A percentile compares a stretch with the other conserved stretches of the same genome.
phyloP scores from a whole-genome alignment of 2,329 filamentous ascomycete genomes.

The Fusarium xylarioides region DNA sequence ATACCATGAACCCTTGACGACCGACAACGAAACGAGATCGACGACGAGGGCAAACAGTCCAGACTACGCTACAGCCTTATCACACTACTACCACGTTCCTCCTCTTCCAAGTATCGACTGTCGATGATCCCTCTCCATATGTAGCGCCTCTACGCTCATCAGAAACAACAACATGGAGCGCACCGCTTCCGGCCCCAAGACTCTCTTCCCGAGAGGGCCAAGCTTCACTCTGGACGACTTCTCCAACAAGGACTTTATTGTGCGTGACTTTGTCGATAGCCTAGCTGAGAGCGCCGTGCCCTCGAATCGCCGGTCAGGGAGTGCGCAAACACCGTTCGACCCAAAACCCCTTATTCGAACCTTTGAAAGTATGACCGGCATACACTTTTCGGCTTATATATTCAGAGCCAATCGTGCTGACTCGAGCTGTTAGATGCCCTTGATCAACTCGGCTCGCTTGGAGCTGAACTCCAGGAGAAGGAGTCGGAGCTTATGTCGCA shows the following conservation, averaged over 20 bases:
- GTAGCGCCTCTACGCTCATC: conserved; percentile 41
- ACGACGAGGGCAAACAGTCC: conserved; percentile 20
- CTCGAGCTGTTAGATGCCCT: conserved; percentile 61
- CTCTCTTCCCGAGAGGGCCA: conserved; percentile 80
- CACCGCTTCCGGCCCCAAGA: conserved; percentile 62
- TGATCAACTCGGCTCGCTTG: conserved; percentile 73
- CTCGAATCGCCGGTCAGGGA: conserved; percentile 80
- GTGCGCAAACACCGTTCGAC: conserved; percentile 76
- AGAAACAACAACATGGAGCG: conserved; percentile 52
- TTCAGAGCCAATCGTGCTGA: conserved; percentile 18
- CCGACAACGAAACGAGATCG: conserved; percentile 19
- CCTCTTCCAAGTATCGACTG: conserved; percentile 4
- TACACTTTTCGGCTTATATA: background rate
- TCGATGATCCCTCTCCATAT: conserved; percentile 41
- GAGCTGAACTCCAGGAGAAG: conserved; percentile 85
- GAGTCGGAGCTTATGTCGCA: conserved; percentile 92
- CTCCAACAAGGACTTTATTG: conserved; percentile 92
- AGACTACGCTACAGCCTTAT: background rate
- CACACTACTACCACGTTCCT: background rate
- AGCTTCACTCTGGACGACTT: conserved; percentile 90
- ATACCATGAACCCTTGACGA: conserved; percentile 29
- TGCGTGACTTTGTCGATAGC: conserved; percentile 95
- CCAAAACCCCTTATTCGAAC: conserved; percentile 96
- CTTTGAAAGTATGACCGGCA: conserved; percentile 74
- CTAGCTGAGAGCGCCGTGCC: conserved; percentile 86